phyloP scores from a whole-genome alignment of 768 basidiomycete genomes.

The Naganishia onofrii region DNA sequence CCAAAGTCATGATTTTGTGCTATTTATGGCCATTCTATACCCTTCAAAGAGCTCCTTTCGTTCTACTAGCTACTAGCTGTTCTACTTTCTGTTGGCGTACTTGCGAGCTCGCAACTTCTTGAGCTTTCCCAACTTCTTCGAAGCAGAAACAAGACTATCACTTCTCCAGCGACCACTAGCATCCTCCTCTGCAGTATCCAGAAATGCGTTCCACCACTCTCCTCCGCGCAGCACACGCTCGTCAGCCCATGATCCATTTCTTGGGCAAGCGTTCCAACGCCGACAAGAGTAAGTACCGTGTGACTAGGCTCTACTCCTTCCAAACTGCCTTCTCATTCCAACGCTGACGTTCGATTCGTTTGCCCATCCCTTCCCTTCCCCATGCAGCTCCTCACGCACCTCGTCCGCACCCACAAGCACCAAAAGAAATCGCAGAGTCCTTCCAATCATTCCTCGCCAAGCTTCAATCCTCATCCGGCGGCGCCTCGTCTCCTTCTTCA shows the following conservation, averaged over 20 bases:
- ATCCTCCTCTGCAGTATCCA: neutral
- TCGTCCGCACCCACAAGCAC: constrained; percentile 48
- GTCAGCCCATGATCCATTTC: constrained; percentile 51
- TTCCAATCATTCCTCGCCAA: constrained; percentile 51
- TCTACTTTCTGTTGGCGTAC: too few relatives aligned
- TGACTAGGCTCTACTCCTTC: neutral
- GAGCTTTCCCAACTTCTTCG: too few relatives aligned
- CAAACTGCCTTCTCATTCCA: too few relatives aligned
- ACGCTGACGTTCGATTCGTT: too few relatives aligned
- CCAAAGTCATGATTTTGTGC: too few relatives aligned
- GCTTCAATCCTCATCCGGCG: constrained; percentile 43
- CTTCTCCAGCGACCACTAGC: neutral
- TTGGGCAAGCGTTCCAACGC: constrained; percentile 42
- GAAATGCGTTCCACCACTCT: constrained; percentile 20
- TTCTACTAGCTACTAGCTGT: too few relatives aligned
- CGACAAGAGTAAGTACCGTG: constrained; percentile 23
- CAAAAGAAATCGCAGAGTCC: constrained; percentile 43
- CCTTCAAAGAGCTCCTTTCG: too few relatives aligned
- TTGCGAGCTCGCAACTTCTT: too few relatives aligned
- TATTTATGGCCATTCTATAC: too few relatives aligned
- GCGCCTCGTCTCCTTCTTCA: constrained; percentile 34
- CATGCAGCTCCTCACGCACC: constrained; percentile 50
- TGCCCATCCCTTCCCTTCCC: neutral
- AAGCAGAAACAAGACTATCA: neutral
- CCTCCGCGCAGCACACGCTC: constrained; percentile 31